Conservation (phyloP, 441 rosid species). For the Macaranga tanarius region DNA sequence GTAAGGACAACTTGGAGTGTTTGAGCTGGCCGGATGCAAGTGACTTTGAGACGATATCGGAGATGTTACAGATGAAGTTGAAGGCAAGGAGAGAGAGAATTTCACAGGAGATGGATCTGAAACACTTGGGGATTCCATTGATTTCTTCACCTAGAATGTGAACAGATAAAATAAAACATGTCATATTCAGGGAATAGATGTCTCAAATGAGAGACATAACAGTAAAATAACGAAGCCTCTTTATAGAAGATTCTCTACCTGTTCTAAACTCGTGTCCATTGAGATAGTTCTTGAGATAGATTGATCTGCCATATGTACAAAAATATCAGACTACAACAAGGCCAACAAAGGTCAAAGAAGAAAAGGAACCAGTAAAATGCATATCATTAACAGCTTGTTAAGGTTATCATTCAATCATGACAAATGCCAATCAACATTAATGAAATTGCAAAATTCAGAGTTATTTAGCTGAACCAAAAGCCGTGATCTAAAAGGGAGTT, state of each 20-base stretch:
- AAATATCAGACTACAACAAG: slow-evolving; percentile 17
- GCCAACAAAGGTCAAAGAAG: background rate
- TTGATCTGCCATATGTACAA: slow-evolving; percentile 51
- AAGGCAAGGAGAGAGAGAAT: slow-evolving; percentile 56
- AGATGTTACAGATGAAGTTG: slow-evolving; percentile 60
- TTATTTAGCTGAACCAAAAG: background rate
- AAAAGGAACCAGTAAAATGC: background rate
- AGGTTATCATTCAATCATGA: slow-evolving; percentile 2
- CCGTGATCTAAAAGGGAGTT: background rate
- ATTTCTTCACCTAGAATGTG: slow-evolving; percentile 51
- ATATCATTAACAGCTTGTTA: background rate
- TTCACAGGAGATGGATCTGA: slow-evolving; percentile 54
- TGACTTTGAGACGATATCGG: slow-evolving; percentile 55
- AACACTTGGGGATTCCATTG: slow-evolving; percentile 40
- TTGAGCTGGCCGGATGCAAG: slow-evolving; percentile 44
- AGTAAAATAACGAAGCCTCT: slow-evolving; percentile 14
- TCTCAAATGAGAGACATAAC: background rate
- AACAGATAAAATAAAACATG: slow-evolving; percentile 21
- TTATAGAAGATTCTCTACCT: slow-evolving; percentile 44
- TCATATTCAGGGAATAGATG: slow-evolving; percentile 16
- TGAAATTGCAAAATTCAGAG: background rate
- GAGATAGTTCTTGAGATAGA: slow-evolving; percentile 60
- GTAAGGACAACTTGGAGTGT: slow-evolving; percentile 41
- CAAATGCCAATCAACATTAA: background rate
- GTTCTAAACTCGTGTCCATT: slow-evolving; percentile 60